Conservation (phyloP, 2,329 filamentous ascomycete genomes). For the Westerdykella aurantiaca region DNA sequence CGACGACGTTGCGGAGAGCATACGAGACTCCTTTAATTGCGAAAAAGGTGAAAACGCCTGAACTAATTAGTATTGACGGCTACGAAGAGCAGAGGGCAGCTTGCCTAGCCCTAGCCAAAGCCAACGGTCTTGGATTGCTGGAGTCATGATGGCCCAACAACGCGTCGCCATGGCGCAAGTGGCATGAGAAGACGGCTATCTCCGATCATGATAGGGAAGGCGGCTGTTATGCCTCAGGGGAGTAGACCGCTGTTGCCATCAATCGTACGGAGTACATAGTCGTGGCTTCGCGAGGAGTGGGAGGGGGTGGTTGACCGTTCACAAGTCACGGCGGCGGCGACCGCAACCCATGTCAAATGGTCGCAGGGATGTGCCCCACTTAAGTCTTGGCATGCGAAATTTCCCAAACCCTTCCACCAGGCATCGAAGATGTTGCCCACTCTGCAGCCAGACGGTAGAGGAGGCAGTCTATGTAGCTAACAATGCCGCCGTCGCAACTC, state of each 20-base stretch:
- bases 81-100: neutral
- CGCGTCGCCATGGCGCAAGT: no score
- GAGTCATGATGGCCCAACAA: slow-evolving; percentile 21
- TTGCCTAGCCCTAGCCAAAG: slow-evolving; percentile 45
- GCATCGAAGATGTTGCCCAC: no score
- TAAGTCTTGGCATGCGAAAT: slow-evolving; percentile 2
- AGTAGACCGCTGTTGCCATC: slow-evolving; percentile 11
- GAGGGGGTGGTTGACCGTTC: no score
- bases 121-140: slow-evolving; percentile 40
- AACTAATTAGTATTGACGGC: slow-evolving; percentile 40
- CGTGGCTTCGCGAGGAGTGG: neutral
- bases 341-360: neutral
- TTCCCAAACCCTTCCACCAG: neutral
- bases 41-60: slow-evolving; percentile 52
- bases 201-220: slow-evolving; percentile 9
- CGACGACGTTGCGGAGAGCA: slow-evolving; percentile 55
- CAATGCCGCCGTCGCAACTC: slow-evolving; percentile 91
- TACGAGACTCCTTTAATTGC: slow-evolving; percentile 54
- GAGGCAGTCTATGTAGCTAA: neutral
- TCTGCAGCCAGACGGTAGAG: no score
- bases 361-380: neutral
- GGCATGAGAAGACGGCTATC: neutral
- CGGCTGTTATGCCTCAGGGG: slow-evolving; percentile 1
- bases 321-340: no score
- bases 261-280: neutral